Conservation (phyloP, 1,284 basidiomycete species). For the Phellopilus nigrolimitatus region DNA sequence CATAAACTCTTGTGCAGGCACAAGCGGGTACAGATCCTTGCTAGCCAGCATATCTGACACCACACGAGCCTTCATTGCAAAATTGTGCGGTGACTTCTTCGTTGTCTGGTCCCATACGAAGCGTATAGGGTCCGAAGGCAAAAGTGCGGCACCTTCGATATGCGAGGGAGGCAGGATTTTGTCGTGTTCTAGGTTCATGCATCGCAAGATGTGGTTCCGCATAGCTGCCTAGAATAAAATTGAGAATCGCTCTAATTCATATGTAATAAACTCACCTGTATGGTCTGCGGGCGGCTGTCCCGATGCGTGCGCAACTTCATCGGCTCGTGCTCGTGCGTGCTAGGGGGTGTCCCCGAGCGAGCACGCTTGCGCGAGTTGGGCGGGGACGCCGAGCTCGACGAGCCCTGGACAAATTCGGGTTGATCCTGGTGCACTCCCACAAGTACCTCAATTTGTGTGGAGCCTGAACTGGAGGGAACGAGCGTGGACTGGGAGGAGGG, state of each 20-base stretch:
- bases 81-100: constrained; percentile 66
- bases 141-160: constrained; percentile 43
- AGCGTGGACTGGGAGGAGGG: constrained; percentile 18
- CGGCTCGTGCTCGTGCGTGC: not conserved
- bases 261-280: constrained; percentile 9
- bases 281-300: constrained; percentile 13
- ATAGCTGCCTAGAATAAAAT: constrained; percentile 52
- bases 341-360: constrained; percentile 1
- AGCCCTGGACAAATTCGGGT: constrained; percentile 18
- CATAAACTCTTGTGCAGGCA: constrained; percentile 58
- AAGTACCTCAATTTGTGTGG: constrained; percentile 15
- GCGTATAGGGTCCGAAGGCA: constrained; percentile 48
- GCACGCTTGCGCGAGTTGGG: not conserved
- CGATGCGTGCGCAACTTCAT: constrained; percentile 2
- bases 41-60: constrained; percentile 53
- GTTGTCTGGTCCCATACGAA: constrained; percentile 74
- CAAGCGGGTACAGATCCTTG: constrained; percentile 52
- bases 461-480: too few species aligned
- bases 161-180: constrained; percentile 57
- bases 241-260: not conserved
- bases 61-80: constrained; percentile 60
- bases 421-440: not conserved
- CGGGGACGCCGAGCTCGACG: constrained; percentile 6
- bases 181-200: constrained; percentile 53
- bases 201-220: constrained; percentile 52